A percentile compares a stretch with the other conserved stretches of the same genome.
Conservation (phyloP, 2,329 filamentous ascomycete genomes). For the Didymella exigua region DNA sequence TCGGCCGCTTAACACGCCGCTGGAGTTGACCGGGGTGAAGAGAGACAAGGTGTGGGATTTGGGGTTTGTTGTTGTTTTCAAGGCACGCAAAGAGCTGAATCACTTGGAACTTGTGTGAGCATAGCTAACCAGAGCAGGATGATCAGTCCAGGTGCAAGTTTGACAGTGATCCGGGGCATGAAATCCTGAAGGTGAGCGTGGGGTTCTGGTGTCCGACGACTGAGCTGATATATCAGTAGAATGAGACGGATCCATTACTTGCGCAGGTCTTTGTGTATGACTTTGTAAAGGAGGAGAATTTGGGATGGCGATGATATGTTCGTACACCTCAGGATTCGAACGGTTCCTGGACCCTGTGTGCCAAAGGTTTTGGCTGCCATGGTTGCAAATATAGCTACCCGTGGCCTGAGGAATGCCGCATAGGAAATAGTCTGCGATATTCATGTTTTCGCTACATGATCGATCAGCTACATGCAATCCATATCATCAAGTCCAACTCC, state of each 20-base stretch:
- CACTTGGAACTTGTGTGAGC: too few relatives aligned
- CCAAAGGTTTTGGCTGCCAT: too few relatives aligned
- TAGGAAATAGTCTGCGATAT: too few relatives aligned
- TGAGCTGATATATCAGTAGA: conserved; percentile 9
- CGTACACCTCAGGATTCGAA: too few relatives aligned
- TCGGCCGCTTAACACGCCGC: conserved; percentile 26
- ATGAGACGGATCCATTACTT: conserved; percentile 36
- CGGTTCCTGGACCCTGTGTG: too few relatives aligned
- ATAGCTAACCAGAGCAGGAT: conserved; percentile 1
- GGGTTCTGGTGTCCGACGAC: too few relatives aligned
- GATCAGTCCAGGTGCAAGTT: conserved; percentile 29
- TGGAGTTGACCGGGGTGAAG: conserved; percentile 30
- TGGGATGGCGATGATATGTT: conserved; percentile 38
- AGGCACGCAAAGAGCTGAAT: not conserved
- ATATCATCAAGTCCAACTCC: too few relatives aligned
- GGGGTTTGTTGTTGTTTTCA: conserved; percentile 36
- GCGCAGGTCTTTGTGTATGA: conserved; percentile 38
- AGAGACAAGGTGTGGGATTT: conserved; percentile 33
- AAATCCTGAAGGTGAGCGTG: conserved; percentile 29
- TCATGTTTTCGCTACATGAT: too few relatives aligned
- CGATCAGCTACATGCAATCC: too few relatives aligned
- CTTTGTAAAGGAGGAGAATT: conserved; percentile 30
- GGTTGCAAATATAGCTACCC: too few relatives aligned
- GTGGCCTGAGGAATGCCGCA: too few relatives aligned
- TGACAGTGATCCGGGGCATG: conserved; percentile 31